Base-by-base conservation (phyloP, 192 early-diverging fungal species). In the Coemansia sp. region DNA sequence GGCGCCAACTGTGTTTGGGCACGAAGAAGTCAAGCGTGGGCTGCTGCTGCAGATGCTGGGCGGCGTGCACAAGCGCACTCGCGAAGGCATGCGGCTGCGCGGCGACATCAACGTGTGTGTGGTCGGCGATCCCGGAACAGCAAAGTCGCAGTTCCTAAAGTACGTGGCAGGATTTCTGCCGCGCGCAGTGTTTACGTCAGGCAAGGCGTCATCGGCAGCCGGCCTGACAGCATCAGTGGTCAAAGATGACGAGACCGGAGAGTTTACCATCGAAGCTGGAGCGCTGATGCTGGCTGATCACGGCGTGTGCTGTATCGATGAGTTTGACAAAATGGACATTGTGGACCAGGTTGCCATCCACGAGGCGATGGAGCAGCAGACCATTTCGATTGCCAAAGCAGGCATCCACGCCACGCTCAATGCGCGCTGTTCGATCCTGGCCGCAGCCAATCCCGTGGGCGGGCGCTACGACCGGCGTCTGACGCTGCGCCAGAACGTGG, bases 281-380 rank as follows among this genome's bases (percentile, higher is more conserved):
- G 96, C 96, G 27, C 76, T 98, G 41, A 94, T 97, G 94, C 81
- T 98, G 69, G 96, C 96, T 4, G 96, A 98, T 74, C 94, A 96
- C 74, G 95, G 96, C 48, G 95, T 98, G 62, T 97, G 95, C 67
- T 93, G 92, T 67, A 98, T 98, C 62, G 96, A 98, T 76, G 96
- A 98, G 73, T 98, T 98, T 78, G 95, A 98, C 75, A 98, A 98
- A 83, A 98, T 98, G 96, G 93, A 97, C 49, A 66, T 94, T 8
- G 83, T 82, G 47, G 96, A 98, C 82, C 95, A 97, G 75, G 94
- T 97, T n/a, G 94, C 96, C 25, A 98, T 98, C 83, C 96, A 98
- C 87, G 96, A 98, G 82, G 96, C 95, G 9, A 98, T 98, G 96
- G 95, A 97, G 78, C 96, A 98, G 83, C 96, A 98, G 76, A 98